These are phyloP conservation scores for Quillaja saponaria DNA, from an alignment of 306 rosid species.

Conservation along the genomic window DNA sequence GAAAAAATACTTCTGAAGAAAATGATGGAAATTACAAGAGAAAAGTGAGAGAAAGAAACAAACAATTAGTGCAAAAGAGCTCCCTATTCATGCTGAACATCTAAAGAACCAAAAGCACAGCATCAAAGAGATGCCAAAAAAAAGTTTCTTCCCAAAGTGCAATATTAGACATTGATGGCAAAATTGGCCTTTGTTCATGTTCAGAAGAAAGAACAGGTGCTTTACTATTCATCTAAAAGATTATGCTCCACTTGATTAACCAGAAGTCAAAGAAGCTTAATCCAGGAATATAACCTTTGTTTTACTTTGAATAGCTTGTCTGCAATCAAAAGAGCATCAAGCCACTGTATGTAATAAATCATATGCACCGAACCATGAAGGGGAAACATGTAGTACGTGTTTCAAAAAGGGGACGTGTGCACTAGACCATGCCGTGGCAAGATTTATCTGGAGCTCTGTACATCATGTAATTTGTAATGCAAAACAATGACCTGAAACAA, in stretches of 20 bases:
- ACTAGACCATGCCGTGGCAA: slow-evolving; percentile 4
- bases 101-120: too few relatives aligned
- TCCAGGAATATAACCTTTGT: not conserved
- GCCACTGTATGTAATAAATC: slow-evolving; percentile 6
- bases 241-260: not conserved
- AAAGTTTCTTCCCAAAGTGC: too few relatives aligned
- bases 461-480: not conserved
- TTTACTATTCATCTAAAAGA: not conserved
- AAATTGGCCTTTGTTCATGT: not conserved
- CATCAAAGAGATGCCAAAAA: too few relatives aligned
- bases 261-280: not conserved
- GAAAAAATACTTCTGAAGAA: not conserved
- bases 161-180: slow-evolving; percentile 11
- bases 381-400: slow-evolving; percentile 8
- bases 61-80: too few relatives aligned
- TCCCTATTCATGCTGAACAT: too few relatives aligned
- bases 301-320: not conserved
- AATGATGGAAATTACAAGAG: too few relatives aligned
- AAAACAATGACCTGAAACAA: slow-evolving; percentile 7
- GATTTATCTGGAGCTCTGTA: not conserved
- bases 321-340: not conserved
- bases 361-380: not conserved
- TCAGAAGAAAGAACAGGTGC: not conserved
- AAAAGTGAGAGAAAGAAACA: too few relatives aligned
- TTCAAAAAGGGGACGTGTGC: not conserved